phyloP scores from a whole-genome alignment of 805 yeast species.

The Danielozyma ontarioensis region DNA sequence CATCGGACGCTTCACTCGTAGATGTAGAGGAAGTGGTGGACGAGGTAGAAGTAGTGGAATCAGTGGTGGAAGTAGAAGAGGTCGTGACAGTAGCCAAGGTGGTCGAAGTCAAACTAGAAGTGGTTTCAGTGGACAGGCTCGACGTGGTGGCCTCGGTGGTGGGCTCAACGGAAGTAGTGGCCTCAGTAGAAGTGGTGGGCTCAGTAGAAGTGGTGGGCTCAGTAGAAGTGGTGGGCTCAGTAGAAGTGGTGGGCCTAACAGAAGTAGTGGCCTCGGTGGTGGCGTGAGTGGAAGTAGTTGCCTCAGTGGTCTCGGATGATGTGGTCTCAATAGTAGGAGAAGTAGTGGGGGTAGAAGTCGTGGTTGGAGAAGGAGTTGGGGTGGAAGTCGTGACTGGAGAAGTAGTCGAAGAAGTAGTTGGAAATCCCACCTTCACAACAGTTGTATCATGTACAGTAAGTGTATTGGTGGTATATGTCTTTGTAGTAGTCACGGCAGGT shows the following conservation, averaged over 20 bases:
- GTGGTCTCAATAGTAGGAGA: conserved; percentile 1
- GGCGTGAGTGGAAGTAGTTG: background rate
- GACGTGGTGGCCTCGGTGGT: background rate
- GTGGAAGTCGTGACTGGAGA: background rate
- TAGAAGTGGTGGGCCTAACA: background rate
- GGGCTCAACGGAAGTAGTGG: background rate
- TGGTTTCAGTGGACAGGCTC: background rate
- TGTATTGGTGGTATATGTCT: conserved; percentile 15
- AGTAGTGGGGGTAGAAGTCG: conserved; percentile 5
- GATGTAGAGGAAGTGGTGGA: conserved; percentile 11
- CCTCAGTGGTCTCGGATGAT: conserved; percentile 5
- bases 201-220: background rate
- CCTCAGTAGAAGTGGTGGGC: background rate
- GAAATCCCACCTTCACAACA: too few relatives aligned
- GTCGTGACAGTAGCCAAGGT: conserved; percentile 2
- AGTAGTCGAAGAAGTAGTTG: background rate
- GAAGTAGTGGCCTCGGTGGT: background rate
- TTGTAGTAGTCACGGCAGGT: conserved; percentile 19
- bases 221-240: background rate
- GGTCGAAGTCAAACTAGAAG: background rate
- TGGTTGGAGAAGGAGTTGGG: conserved; percentile 3
- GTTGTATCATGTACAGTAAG: conserved; percentile 6
- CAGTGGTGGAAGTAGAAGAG: conserved; percentile 9
- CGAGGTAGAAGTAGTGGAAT: conserved; percentile 8
- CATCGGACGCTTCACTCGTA: conserved; percentile 4